phyloP scores from a whole-genome alignment of 2,329 filamentous ascomycete genomes.

The Cordyceps cicadae region DNA sequence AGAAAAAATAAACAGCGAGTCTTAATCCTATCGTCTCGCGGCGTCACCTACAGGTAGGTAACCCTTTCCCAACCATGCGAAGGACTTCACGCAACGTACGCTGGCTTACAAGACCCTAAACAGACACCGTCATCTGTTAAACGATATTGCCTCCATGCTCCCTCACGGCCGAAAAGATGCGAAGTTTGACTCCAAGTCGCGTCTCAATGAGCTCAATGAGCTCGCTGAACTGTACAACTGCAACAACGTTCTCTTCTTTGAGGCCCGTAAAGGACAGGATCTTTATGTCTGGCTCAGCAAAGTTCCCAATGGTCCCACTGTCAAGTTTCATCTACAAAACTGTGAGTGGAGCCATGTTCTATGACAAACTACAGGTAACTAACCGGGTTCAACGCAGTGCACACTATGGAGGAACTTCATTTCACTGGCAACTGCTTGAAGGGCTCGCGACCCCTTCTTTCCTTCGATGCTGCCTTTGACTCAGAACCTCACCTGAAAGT shows the following conservation, averaged over 20 bases:
- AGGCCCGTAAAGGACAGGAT: constrained; percentile 89
- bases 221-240: constrained; percentile 73
- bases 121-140: constrained; percentile 87
- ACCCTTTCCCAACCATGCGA: constrained; percentile 15
- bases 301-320: constrained; percentile 60
- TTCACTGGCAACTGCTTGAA: constrained; percentile 97
- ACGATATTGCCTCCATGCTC: constrained; percentile 79
- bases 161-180: constrained; percentile 91
- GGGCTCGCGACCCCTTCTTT: constrained; percentile 81
- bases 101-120: constrained; percentile 8
- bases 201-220: constrained; percentile 75
- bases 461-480: constrained; percentile 84
- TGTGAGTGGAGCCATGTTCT: constrained; percentile 32
- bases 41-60: constrained; percentile 85
- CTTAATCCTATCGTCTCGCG: constrained; percentile 83
- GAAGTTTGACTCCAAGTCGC: constrained; percentile 94
- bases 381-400: constrained; percentile 45
- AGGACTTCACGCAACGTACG: background rate
- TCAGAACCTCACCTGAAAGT: constrained; percentile 69
- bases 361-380: constrained; percentile 13
- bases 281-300: constrained; percentile 91
- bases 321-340: constrained; percentile 70
- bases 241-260: constrained; percentile 92
- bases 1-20: constrained; percentile 68
- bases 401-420: constrained; percentile 94